phyloP scores from a whole-genome alignment of 306 rosid species.

The Castanea mollissima region DNA sequence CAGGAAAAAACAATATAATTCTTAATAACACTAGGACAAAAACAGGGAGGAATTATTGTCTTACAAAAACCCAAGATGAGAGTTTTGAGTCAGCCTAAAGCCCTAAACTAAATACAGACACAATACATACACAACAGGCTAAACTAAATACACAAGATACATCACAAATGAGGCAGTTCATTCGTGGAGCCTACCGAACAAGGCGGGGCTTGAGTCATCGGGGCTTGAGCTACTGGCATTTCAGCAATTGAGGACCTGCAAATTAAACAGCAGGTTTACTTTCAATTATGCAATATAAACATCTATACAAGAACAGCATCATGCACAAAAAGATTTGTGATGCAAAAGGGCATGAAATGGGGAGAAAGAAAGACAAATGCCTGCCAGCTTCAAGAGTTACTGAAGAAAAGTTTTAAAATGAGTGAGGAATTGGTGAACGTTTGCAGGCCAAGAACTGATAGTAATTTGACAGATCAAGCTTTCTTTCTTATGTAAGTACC shows the following conservation, averaged over 20 bases:
- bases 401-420: no score
- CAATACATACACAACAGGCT: no score
- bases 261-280: neutral
- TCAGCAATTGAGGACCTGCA: constrained; percentile 29
- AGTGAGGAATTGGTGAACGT: no score
- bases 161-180: neutral
- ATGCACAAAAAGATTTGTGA: neutral
- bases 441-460: no score
- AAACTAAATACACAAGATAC: neutral
- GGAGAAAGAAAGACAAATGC: no score
- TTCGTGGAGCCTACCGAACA: constrained; percentile 26
- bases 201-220: neutral
- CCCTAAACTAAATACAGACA: no score
- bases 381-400: no score
- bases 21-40: no score
- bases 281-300: constrained; percentile 2
- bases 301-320: neutral
- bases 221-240: neutral
- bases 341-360: no score
- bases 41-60: neutral
- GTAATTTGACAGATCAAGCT: no score
- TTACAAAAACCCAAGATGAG: neutral
- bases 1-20: no score
- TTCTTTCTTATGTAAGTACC: no score
- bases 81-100: neutral